A percentile compares a stretch with the other conserved stretches of the same genome.
Evolutionary conservation across 2,329 filamentous ascomycete species (phyloP).

Genomic region (Balansia obtecta): DNA sequence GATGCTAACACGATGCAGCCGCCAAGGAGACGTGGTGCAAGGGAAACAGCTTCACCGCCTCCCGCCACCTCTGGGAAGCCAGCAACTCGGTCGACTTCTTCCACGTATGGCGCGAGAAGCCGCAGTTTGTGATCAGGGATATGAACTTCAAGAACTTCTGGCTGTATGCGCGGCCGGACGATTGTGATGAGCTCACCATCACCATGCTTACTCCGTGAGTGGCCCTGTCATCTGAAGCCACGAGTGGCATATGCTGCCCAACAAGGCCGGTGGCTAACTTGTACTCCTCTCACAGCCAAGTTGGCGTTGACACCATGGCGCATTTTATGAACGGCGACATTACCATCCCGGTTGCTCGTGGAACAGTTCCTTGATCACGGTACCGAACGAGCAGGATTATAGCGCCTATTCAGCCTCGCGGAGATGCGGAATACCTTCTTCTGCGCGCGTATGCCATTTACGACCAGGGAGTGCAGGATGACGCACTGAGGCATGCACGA

Average conservation of each 20-base stretch:
- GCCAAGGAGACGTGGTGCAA: constrained; percentile 6
- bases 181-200: constrained; percentile 27
- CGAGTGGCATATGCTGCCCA: background rate
- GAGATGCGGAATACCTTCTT: no score
- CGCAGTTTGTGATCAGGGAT: constrained; percentile 22
- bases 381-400: no score
- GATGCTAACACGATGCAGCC: constrained; percentile 2
- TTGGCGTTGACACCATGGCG: constrained; percentile 22
- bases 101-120: constrained; percentile 30
- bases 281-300: constrained; percentile 15
- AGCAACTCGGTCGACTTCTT: constrained; percentile 28
- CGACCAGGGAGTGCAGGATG: no score
- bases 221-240: background rate
- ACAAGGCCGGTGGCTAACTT: background rate
- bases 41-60: constrained; percentile 22
- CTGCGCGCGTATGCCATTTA: no score
- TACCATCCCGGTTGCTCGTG: constrained; percentile 8
- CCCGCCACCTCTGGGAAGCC: constrained; percentile 31
- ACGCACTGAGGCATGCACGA: no score
- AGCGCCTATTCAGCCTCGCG: no score
- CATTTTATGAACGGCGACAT: constrained; percentile 23
- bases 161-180: constrained; percentile 22
- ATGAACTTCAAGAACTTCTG: constrained; percentile 25
- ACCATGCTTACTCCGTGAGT: constrained; percentile 26
- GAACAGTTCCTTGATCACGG: background rate